phyloP scores from a whole-genome alignment of 2,329 filamentous ascomycete genomes.

The Cladosporium sp. region DNA sequence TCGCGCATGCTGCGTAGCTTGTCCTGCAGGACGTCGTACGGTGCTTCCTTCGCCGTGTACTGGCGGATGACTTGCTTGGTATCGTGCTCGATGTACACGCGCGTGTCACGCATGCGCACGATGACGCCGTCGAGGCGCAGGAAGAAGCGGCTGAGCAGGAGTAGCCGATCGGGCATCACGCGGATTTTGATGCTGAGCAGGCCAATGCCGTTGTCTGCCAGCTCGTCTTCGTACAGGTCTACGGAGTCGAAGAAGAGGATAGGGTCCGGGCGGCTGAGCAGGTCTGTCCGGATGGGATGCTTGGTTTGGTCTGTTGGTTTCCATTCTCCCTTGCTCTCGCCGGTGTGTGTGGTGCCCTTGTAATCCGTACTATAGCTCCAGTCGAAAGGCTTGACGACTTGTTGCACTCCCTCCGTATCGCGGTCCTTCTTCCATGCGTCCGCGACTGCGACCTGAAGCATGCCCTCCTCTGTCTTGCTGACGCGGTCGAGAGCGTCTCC shows the following conservation, averaged over 20 bases:
- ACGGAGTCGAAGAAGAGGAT: slow-evolving; percentile 98
- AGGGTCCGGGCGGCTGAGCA: slow-evolving; percentile 84
- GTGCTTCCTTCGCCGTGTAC: slow-evolving; percentile 83
- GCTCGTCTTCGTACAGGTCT: slow-evolving; percentile 92
- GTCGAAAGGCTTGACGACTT: slow-evolving; percentile 94
- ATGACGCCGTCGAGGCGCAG: slow-evolving; percentile 91
- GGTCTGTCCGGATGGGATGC: slow-evolving; percentile 75
- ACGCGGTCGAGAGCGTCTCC: slow-evolving; percentile 85
- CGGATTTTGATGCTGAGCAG: slow-evolving; percentile 86
- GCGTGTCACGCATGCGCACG: slow-evolving; percentile 82
- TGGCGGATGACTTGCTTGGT: slow-evolving; percentile 79
- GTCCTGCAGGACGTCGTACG: slow-evolving; percentile 71
- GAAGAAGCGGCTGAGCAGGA: slow-evolving; percentile 84
- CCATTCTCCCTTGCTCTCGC: slow-evolving; percentile 26
- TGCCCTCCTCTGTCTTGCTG: slow-evolving; percentile 87
- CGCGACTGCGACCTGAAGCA: slow-evolving; percentile 93
- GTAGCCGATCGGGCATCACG: slow-evolving; percentile 85
- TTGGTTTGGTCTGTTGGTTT: slow-evolving; percentile 36
- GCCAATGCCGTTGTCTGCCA: slow-evolving; percentile 95
- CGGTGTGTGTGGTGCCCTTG: slow-evolving; percentile 61
- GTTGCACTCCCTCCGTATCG: slow-evolving; percentile 80
- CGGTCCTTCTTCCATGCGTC: slow-evolving; percentile 77
- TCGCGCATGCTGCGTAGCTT: slow-evolving; percentile 60
- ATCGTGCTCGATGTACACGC: slow-evolving; percentile 87
- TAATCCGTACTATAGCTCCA: slow-evolving; percentile 97